Evolutionary conservation across 768 basidiomycete species (phyloP).

Genomic region (Tubosaeta brunneosetosa): DNA sequence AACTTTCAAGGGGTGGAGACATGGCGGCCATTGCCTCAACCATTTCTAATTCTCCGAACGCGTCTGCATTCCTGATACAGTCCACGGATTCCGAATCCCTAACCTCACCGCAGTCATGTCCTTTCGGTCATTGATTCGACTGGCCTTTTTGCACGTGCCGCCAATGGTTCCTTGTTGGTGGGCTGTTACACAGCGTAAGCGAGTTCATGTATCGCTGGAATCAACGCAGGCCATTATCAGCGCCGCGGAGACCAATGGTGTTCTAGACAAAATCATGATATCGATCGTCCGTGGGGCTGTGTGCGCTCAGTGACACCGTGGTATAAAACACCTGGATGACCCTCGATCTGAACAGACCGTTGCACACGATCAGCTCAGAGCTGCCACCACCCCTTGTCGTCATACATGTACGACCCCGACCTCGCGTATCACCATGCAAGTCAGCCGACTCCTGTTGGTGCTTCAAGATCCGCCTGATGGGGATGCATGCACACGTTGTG

Average conservation of each 20-base stretch:
- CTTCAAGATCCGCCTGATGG: conserved; percentile 18
- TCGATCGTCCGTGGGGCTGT: conserved; percentile 15
- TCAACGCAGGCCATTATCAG: background rate
- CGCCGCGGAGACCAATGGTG: background rate
- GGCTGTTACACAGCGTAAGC: background rate
- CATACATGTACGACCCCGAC: background rate
- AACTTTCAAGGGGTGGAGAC: conserved; percentile 12
- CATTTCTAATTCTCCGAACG: background rate
- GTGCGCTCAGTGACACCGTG: conserved; percentile 6
- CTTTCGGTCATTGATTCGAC: background rate
- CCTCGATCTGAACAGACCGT: background rate
- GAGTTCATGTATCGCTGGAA: background rate
- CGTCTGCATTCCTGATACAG: background rate
- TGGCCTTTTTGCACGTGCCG: background rate
- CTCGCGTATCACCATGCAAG: background rate
- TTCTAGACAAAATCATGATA: background rate
- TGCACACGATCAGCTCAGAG: conserved; percentile 9
- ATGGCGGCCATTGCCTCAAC: conserved; percentile 1
- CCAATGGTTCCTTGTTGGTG: background rate
- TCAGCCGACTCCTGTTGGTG: background rate
- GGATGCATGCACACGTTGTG: background rate
- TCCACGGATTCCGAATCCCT: background rate
- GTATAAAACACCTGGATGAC: conserved; percentile 5
- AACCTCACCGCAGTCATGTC: conserved; percentile 9
- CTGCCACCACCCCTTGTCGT: conserved; percentile 13